Conservation (phyloP, 495 filamentous ascomycete species). For the Podospora pseudoanserina region DNA sequence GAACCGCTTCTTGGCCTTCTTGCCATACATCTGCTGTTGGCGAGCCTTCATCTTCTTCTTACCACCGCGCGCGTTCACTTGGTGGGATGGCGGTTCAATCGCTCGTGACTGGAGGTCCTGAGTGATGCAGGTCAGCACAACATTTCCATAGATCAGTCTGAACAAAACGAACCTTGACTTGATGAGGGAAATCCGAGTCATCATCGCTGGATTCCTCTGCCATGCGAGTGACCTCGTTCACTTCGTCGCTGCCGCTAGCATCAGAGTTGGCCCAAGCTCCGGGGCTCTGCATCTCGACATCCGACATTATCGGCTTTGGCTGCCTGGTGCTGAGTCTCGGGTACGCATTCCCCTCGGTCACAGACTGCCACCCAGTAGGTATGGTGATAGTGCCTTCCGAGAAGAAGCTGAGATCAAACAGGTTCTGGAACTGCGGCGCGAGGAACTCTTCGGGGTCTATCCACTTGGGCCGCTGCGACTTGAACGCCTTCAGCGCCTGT, state of each 20-base stretch:
- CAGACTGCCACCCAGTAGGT: slow-evolving; percentile 59
- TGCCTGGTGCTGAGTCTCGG: slow-evolving; percentile 54
- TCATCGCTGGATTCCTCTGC: slow-evolving; percentile 52
- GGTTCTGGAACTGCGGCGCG: slow-evolving; percentile 54
- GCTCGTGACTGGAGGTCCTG: slow-evolving; percentile 7
- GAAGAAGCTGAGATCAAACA: slow-evolving; percentile 69
- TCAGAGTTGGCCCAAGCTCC: slow-evolving; percentile 35
- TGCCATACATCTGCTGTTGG: slow-evolving; percentile 32
- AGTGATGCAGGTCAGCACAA: background rate
- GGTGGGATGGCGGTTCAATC: slow-evolving; percentile 15
- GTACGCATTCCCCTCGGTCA: slow-evolving; percentile 55
- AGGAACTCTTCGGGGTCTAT: slow-evolving; percentile 46
- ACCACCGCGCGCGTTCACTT: slow-evolving; percentile 27
- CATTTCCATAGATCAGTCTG: background rate
- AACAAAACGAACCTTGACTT: slow-evolving; percentile 29
- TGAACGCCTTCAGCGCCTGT: slow-evolving; percentile 26
- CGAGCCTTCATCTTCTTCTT: slow-evolving; percentile 37
- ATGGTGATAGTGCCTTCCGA: slow-evolving; percentile 44
- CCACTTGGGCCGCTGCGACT: slow-evolving; percentile 39
- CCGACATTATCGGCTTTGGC: slow-evolving; percentile 28
- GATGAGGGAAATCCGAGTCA: slow-evolving; percentile 28
- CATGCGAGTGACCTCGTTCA: slow-evolving; percentile 43
- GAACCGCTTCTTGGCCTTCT: slow-evolving; percentile 35
- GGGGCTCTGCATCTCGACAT: slow-evolving; percentile 35
- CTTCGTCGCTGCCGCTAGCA: slow-evolving; percentile 41